Conservation (phyloP, 208 protist species). For the Trichomonas gallinae region DNA sequence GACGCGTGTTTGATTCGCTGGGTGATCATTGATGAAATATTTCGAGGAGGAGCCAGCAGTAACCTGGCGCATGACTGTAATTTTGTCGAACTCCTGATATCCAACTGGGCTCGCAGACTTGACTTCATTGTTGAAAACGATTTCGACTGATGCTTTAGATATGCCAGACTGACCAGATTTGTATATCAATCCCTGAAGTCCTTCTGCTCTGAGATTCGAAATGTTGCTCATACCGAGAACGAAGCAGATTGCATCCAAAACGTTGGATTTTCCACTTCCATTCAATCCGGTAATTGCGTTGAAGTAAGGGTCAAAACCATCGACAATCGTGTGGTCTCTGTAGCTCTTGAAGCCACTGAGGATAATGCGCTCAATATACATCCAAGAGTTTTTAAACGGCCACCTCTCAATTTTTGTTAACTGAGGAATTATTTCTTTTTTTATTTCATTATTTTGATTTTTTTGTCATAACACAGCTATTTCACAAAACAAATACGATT, state of each 20-base stretch:
- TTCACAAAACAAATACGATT: too few species aligned
- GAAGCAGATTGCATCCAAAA: slow-evolving; percentile 99
- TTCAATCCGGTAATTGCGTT: slow-evolving; percentile 99
- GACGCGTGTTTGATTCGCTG: slow-evolving; percentile 78
- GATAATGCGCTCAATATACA: slow-evolving; percentile 96
- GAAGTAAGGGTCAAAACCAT: slow-evolving; percentile 86
- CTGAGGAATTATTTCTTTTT: too few species aligned
- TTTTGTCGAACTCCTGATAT: slow-evolving; percentile 83
- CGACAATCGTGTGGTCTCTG: slow-evolving; percentile 76
- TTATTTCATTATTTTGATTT: too few species aligned
- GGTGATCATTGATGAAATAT: slow-evolving; percentile 96
- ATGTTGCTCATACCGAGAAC: slow-evolving; percentile 98
- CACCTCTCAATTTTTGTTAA: background rate
- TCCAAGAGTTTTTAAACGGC: slow-evolving; percentile 42
- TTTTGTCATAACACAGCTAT: too few species aligned
- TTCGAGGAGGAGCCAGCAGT: slow-evolving; percentile 83
- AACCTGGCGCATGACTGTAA: slow-evolving; percentile 86
- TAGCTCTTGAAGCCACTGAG: slow-evolving; percentile 99
- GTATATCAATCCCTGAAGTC: slow-evolving; percentile 92
- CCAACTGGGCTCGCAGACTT: slow-evolving; percentile 65
- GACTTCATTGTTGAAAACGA: slow-evolving; percentile 96
- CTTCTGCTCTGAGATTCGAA: slow-evolving; percentile 51
- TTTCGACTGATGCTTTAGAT: slow-evolving; percentile 92
- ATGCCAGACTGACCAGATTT: slow-evolving; percentile 96
- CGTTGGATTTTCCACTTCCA: slow-evolving; percentile 98